Percentiles rank a stretch among this genome's conserved stretches.
phyloP scores from a whole-genome alignment of 257 asterid genomes.

The Misopates orontium region DNA sequence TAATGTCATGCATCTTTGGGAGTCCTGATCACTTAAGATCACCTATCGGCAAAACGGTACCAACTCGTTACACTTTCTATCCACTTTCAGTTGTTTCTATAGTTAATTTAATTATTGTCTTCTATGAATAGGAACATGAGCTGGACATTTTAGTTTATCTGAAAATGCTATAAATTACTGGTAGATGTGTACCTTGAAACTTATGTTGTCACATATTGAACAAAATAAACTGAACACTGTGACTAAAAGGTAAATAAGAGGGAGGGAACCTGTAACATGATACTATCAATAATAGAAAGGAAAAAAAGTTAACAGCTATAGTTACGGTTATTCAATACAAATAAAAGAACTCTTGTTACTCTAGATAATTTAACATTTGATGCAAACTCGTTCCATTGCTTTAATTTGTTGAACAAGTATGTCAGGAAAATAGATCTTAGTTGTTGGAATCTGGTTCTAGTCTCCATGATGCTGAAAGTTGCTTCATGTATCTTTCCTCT shows the following conservation, averaged over 20 bases:
- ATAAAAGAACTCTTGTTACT: too few relatives aligned
- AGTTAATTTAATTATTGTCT: constrained; percentile 17
- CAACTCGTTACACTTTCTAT: constrained; percentile 22
- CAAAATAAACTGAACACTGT: constrained; percentile 7
- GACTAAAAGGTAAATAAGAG: not conserved
- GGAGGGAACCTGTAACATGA: constrained; percentile 17
- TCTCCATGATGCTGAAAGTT: too few relatives aligned
- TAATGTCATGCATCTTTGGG: constrained; percentile 94
- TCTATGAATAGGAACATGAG: constrained; percentile 3
- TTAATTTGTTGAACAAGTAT: too few relatives aligned
- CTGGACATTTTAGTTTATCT: not conserved
- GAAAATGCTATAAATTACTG: constrained; percentile 7
- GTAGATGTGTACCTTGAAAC: not conserved
- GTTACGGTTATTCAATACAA: not conserved
- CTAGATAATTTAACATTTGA: too few relatives aligned
- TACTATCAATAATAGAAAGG: not conserved
- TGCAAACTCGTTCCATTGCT: too few relatives aligned
- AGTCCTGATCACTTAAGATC: constrained; percentile 93
- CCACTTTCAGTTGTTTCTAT: not conserved
- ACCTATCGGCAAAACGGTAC: constrained; percentile 75
- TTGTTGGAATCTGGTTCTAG: too few relatives aligned
- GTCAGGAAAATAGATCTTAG: too few relatives aligned
- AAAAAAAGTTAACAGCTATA: constrained; percentile 4
- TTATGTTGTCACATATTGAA: constrained; percentile 1
- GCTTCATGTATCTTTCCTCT: too few relatives aligned